Conservation (phyloP, 306 rosid species). For the Chamaecrista fasciculata region DNA sequence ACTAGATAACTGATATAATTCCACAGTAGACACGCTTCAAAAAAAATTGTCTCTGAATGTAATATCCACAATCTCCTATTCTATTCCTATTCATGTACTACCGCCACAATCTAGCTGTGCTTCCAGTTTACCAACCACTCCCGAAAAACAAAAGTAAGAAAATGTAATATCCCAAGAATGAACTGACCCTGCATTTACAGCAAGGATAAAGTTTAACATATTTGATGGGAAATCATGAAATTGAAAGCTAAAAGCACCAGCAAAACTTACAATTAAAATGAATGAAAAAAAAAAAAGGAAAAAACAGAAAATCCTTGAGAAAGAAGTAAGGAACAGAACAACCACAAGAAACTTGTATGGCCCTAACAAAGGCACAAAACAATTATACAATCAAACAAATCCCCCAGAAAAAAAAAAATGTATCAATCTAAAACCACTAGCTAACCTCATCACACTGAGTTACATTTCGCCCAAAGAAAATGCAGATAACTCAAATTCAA, state of each 20-base stretch:
- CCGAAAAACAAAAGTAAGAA: too few relatives aligned
- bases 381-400: background rate
- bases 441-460: background rate
- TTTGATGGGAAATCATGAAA: background rate
- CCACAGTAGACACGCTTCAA: conserved; percentile 3
- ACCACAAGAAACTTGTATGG: background rate
- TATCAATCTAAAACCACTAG: background rate
- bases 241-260: background rate
- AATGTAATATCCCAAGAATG: background rate
- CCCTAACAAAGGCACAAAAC: background rate
- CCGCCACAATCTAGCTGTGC: background rate
- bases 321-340: background rate
- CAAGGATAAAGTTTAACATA: background rate
- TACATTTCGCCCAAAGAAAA: background rate
- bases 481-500: background rate
- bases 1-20: conserved; percentile 1
- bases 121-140: background rate
- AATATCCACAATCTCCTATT: background rate
- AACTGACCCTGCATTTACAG: conserved; percentile 20
- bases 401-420: conserved; percentile 16
- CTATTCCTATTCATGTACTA: background rate
- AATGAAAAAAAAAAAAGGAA: background rate
- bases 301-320: background rate
- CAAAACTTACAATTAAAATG: background rate
- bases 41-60: background rate